Evolutionary conservation across 495 filamentous ascomycete species (phyloP).

Genomic region (Aspergillus nanangensis): DNA sequence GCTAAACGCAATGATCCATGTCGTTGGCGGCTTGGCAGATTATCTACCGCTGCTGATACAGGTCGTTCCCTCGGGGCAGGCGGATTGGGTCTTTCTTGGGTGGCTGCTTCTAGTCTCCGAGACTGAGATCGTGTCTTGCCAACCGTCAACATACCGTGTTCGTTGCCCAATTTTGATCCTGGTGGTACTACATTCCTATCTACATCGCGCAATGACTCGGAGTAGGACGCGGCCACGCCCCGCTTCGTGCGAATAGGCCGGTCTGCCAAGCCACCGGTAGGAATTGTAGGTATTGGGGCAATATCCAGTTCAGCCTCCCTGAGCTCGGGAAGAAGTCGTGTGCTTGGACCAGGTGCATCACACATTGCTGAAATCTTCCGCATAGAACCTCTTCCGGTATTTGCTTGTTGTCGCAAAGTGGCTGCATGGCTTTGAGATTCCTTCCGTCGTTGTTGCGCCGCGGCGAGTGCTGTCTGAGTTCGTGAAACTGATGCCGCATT

Average conservation of each 20-base stretch:
- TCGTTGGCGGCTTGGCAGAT: constrained; percentile 7
- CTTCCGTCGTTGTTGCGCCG: constrained; percentile 37
- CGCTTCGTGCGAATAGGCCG: constrained; percentile 38
- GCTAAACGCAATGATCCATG: constrained; percentile 6
- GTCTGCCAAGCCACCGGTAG: constrained; percentile 35
- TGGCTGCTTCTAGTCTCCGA: constrained; percentile 32
- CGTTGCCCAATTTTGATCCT: constrained; percentile 27
- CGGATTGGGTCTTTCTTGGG: constrained; percentile 14
- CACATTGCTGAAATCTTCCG: constrained; percentile 26
- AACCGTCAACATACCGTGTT: constrained; percentile 31
- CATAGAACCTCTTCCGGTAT: constrained; percentile 24
- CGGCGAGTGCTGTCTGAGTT: constrained; percentile 39
- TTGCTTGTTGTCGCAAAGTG: constrained; percentile 41
- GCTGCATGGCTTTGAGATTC: constrained; percentile 45
- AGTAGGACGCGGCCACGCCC: constrained; percentile 35
- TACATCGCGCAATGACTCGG: constrained; percentile 25
- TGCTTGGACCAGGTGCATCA: constrained; percentile 17
- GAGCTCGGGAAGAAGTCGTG: constrained; percentile 15
- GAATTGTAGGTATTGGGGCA: constrained; percentile 7
- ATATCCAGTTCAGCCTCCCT: constrained; percentile 13
- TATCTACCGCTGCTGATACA: constrained; percentile 18
- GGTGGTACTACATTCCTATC: constrained; percentile 24
- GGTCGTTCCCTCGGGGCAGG: constrained; percentile 19
- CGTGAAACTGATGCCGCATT: constrained; percentile 25
- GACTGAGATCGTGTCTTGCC: constrained; percentile 47